Percentiles rank a stretch among this genome's conserved stretches.
These are phyloP conservation scores for Hordeum pubiflorum DNA, from an alignment of 202 grass and related monocot species.

Conservation along the genomic window DNA sequence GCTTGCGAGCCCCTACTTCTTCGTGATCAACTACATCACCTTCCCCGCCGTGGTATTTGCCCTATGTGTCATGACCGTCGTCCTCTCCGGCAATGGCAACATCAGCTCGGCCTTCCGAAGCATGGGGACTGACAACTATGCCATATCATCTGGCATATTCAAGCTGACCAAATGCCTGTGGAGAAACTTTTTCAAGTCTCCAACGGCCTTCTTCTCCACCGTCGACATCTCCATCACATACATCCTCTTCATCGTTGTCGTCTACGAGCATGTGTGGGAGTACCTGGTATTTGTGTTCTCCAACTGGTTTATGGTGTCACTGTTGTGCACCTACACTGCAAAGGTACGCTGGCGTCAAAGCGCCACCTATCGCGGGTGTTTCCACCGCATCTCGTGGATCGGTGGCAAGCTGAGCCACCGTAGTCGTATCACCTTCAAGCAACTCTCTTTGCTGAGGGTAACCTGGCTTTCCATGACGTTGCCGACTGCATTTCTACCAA, in stretches of 20 bases:
- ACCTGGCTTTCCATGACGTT: neutral
- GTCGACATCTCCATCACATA: neutral
- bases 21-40: neutral
- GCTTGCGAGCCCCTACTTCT: conserved; percentile 10
- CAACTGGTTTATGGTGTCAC: neutral
- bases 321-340: neutral
- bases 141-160: accelerated
- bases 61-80: neutral
- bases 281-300: neutral
- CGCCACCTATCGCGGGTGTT: neutral
- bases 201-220: neutral
- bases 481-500: neutral
- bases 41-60: neutral
- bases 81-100: neutral
- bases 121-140: neutral
- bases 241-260: neutral
- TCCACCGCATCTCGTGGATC: neutral
- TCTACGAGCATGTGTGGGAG: neutral
- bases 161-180: neutral
- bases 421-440: neutral
- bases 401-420: neutral
- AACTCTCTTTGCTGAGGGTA: neutral
- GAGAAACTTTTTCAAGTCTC: neutral
- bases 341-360: neutral
- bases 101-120: neutral